Percentiles rank a stretch among this genome's conserved stretches.
Conservation (phyloP, 75 land plant genomes). For the Gnetum montanum region DNA sequence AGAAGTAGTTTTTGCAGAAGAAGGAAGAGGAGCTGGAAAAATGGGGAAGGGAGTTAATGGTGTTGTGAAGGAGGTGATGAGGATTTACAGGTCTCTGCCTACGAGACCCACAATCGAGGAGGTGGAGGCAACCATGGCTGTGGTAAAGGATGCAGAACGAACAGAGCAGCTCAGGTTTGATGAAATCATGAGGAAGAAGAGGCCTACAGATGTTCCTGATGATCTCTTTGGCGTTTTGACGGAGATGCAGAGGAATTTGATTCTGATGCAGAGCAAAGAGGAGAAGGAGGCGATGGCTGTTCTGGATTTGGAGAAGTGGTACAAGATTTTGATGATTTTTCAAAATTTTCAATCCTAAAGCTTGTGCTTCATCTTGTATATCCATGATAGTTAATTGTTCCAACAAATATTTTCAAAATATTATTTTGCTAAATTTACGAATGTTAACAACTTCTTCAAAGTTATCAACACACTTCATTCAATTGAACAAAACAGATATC, state of each 20-base stretch:
- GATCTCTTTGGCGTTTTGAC: constrained; percentile 45
- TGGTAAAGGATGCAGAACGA: constrained; percentile 23
- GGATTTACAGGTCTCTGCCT: constrained; percentile 40
- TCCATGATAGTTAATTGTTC: no score
- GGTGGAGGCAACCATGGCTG: constrained; percentile 34
- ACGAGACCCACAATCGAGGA: constrained; percentile 57
- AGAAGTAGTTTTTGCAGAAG: no score
- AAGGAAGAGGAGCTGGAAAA: no score
- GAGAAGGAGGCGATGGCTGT: constrained; percentile 45
- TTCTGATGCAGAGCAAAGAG: constrained; percentile 24
- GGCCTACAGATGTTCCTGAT: constrained; percentile 38
- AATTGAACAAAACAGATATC: no score
- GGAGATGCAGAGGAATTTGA: constrained; percentile 38
- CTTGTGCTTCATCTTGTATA: no score
- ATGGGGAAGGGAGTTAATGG: no score
- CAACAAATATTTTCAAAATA: no score
- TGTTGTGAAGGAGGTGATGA: constrained; percentile 43
- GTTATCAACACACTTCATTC: no score
- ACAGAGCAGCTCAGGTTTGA: constrained; percentile 24
- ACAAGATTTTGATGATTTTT: no score
- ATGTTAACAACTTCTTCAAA: no score
- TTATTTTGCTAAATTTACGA: no score
- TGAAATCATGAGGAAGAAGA: constrained; percentile 17
- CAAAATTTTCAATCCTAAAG: no score
- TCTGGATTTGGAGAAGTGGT: constrained; percentile 37